phyloP scores from a whole-genome alignment of 208 protist species.

The Entamoeba dispar region DNA sequence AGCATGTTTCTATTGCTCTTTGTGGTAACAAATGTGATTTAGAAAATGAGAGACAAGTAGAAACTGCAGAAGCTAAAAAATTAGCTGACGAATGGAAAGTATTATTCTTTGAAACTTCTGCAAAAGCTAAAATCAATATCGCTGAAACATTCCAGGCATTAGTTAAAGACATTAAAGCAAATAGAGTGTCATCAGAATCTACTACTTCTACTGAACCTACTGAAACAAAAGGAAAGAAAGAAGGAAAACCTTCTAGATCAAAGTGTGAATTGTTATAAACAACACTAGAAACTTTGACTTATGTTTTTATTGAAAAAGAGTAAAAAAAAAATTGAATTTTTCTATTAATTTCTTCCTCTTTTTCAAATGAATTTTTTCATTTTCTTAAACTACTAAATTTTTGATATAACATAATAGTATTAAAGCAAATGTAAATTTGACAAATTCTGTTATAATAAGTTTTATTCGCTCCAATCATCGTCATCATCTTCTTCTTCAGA shows the following conservation, averaged over 20 bases:
- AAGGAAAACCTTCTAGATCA: background rate
- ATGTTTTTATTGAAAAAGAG: too few species aligned
- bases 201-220: background rate
- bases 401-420: too few species aligned
- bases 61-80: slow-evolving; percentile 20
- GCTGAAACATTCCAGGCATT: slow-evolving; percentile 26
- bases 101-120: slow-evolving; percentile 37
- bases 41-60: slow-evolving; percentile 26
- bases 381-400: too few species aligned
- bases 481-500: background rate
- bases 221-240: background rate
- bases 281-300: too few species aligned
- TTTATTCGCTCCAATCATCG: background rate
- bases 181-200: background rate
- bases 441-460: too few species aligned
- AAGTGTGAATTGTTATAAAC: too few species aligned
- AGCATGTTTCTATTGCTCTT: slow-evolving; percentile 35
- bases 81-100: slow-evolving; percentile 25
- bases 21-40: slow-evolving; percentile 43
- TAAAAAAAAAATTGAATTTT: too few species aligned
- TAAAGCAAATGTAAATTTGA: too few species aligned
- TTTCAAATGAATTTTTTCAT: too few species aligned
- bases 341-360: too few species aligned
- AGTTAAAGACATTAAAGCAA: background rate
- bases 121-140: slow-evolving; percentile 38